Base-by-base conservation (phyloP, 345 rosid species). In the Salix udensis region DNA sequence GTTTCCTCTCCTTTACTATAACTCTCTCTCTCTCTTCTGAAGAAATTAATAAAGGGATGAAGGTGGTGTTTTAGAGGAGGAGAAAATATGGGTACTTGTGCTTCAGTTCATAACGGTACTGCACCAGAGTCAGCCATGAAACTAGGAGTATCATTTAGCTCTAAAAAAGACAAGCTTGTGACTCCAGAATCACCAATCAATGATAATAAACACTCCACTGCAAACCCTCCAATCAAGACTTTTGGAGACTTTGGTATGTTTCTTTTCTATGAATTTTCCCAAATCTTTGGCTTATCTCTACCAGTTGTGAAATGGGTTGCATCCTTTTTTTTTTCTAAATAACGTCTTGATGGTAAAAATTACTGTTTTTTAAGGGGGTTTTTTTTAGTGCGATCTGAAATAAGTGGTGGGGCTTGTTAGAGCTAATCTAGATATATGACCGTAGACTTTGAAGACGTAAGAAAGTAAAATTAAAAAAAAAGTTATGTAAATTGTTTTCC, bases 1-100 rank as follows among this genome's bases (percentile, higher is more conserved):
- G 31, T 78, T 28, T 72, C 81, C 31, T 26, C 74, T 72, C 36
- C 77, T 75, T 78, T 6, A 39, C 68, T 73, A 70, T 65, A 79
- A 76, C 81, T 70, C 65, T 40, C 31, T 55, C 9, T 72, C 67
- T 72, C 10, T 78, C 68, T 52, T 64, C 10, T 78, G 37, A 72
- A 68, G 50, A 16, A n/a, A 40, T n/a, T 21, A n/a, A n/a, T 36
- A 21, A 68, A 40, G 61, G 60, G 73, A n/a, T 72, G 39, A 72
- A 34, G 75, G 62, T 34, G 28, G 11, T 40, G 60, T 18, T 71
- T 58, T 69, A 23, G 28, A 4, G 48, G 5, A 66, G 62, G 58
- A 66, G 6, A 68, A 68, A 66, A 75, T 15, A 89, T 89, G 93
- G 93, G 93, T 82, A 82, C 86, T 24, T 89, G 86, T 72, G 89